Base-by-base conservation (phyloP, 176 grass and related monocot genomes). In the Bolboschoenus planiculmis region DNA sequence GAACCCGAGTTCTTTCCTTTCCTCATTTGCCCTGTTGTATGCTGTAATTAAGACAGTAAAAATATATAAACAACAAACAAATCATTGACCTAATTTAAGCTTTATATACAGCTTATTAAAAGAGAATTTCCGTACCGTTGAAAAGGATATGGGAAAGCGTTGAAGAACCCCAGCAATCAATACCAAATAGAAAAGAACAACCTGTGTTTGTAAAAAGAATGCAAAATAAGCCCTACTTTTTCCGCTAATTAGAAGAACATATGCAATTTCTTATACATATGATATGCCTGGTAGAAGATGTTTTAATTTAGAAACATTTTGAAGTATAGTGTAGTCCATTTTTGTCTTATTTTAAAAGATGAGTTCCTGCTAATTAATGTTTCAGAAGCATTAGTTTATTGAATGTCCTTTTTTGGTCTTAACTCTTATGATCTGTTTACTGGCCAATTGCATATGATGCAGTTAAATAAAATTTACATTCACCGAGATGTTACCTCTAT, bases 131-230 rank as follows among this genome's bases (percentile, higher is more conserved):
- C 48, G 5, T 86, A 99, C 97, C 89, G 92, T 86, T 78, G 93
- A 99, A 90, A 99, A 99, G 43, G 83, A 91, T 86, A 93, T 80
- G 51, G 89, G 91, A 74, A 99, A 84, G 67, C 91, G 91, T 82
- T 99, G 91, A 75, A 99, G 71, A 60, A 95, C 87, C 79, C 90
- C 97, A 55, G 91, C 97, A 10, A 99, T 92, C 83, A 99, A 91
- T 87, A 90, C 89, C 78, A 95, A 86, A 90, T 95, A 99, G 83
- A 99, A 95, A 90, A 99, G 86, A 78, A 83, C 84, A 86, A 99
- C 91, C 97, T 99, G 85, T 29, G 36, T 61, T 53, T 61, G 48
- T 42, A 70, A 55, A 4, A 48, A 80, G 60, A 20, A 13, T 42
- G 21, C 18, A 13, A 46, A 47, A 47, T 80, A 26, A 27, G 46